These are phyloP conservation scores for Kodamaea neixiangensis DNA, from an alignment of 805 yeast species.

Conservation along the genomic window DNA sequence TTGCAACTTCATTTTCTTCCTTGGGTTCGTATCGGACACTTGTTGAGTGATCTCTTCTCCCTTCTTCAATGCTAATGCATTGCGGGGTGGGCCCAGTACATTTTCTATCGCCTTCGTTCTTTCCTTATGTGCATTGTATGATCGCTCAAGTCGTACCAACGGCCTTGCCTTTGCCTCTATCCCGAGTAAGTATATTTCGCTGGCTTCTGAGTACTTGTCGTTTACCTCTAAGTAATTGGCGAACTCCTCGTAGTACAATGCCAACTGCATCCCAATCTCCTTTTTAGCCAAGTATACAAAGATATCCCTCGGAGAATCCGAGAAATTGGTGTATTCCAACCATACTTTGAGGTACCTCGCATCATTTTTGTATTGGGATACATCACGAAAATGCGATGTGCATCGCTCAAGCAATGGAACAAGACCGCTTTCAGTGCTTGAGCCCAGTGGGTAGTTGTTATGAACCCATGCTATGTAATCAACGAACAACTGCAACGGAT, in stretches of 20 bases:
- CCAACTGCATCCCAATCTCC: constrained; percentile 65
- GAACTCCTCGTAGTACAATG: constrained; percentile 78
- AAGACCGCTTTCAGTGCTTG: constrained; percentile 63
- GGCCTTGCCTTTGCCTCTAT: constrained; percentile 69
- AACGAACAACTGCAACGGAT: constrained; percentile 77
- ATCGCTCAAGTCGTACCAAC: constrained; percentile 29
- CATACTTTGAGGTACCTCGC: constrained; percentile 78
- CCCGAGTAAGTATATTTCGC: constrained; percentile 59
- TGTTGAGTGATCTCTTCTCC: constrained; percentile 24
- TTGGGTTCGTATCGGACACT: constrained; percentile 3
- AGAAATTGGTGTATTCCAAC: constrained; percentile 71
- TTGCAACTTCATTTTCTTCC: constrained; percentile 35
- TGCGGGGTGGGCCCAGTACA: constrained; percentile 26
- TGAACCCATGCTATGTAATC: constrained; percentile 77
- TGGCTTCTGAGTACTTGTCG: constrained; percentile 55
- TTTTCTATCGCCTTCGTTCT: constrained; percentile 30
- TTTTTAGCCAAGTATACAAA: constrained; percentile 71
- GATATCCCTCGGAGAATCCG: constrained; percentile 69
- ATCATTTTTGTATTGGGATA: constrained; percentile 72
- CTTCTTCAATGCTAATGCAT: constrained; percentile 35
- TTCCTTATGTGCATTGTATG: constrained; percentile 45
- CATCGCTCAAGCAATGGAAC: constrained; percentile 68
- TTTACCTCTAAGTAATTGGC: constrained; percentile 60
- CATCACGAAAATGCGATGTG: constrained; percentile 66
- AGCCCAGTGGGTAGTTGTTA: constrained; percentile 61